Evolutionary conservation across 768 basidiomycete species (phyloP).

Genomic region (Crucibulum laeve): DNA sequence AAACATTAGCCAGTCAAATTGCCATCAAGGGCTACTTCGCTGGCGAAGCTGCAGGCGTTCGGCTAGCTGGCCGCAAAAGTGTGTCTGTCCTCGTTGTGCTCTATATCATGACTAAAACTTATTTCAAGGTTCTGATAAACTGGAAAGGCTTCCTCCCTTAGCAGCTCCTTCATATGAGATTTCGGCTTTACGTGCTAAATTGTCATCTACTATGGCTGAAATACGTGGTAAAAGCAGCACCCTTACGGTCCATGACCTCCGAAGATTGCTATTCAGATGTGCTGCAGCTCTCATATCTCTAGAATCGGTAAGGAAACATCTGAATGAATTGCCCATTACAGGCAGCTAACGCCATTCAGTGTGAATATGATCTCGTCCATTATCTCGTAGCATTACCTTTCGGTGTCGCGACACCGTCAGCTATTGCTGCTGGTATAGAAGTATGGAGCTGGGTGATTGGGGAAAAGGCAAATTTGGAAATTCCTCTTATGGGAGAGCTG

Average conservation of each 20-base stretch:
- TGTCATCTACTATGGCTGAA: conserved; percentile 61
- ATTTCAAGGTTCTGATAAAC: conserved; percentile 45
- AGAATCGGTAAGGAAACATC: conserved; percentile 40
- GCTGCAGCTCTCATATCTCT: conserved; percentile 76
- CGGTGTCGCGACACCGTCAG: conserved; percentile 81
- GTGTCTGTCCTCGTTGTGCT: conserved; percentile 11
- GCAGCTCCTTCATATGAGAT: conserved; percentile 60
- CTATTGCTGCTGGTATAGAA: conserved; percentile 85
- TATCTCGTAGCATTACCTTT: conserved; percentile 87
- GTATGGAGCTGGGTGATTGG: conserved; percentile 96
- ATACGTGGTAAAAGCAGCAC: conserved; percentile 68
- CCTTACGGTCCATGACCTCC: conserved; percentile 79
- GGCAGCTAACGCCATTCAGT: conserved; percentile 35
- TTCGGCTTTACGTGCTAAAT: conserved; percentile 57
- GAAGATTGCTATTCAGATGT: conserved; percentile 81
- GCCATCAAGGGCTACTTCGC: conserved; percentile 88
- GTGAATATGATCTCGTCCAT: conserved; percentile 81
- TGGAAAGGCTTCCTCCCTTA: conserved; percentile 60
- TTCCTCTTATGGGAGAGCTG: conserved; percentile 82
- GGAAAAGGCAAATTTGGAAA: conserved; percentile 77
- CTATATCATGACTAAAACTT: conserved; percentile 1
- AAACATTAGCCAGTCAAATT: conserved; percentile 78
- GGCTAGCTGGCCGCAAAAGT: conserved; percentile 67
- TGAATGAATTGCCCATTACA: not conserved
- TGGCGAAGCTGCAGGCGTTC: conserved; percentile 81